Base-by-base conservation (phyloP, 1,284 basidiomycete species). In the Cryptococcus sp. region DNA sequence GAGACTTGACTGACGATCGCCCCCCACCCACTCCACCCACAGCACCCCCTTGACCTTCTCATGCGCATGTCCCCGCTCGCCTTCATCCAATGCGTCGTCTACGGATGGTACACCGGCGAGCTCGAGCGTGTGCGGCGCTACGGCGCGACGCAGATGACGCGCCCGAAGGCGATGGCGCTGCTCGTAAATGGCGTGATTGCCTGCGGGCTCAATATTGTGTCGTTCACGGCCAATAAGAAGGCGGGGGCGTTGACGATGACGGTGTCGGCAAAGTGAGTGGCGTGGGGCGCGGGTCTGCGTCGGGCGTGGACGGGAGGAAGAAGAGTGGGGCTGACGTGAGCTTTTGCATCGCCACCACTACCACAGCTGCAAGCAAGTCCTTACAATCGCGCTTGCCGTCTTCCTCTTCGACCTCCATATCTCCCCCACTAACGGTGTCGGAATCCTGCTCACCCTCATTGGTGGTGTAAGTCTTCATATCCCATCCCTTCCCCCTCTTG, bases 221-320 rank as follows among this genome's bases (percentile, higher is more conserved):
- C 88, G 72, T 93, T 95, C 70, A 89, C 88, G 45, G 89, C 93
- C 23, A 96, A 95, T 78, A 87, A 87, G 75, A 86, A 87, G 72
- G 86, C 90, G 0, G 91, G 91, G 2, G 85, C 74, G 21, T 55
- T 75, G 55, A 76, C 74, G 0, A 75, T 77, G 75, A 76, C 76
- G 7, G 73, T 78, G 1, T 74, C 72, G 7, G 75, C 73, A 21
- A 77, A 76, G 72, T 75, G 56, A 62, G 71, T 66, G 2, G 11
- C n/a, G n/a, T n/a, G n/a, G n/a, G n/a, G n/a, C n/a, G n/a, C n/a
- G n/a, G n/a, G n/a, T n/a, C n/a, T 33, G 24, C 8, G 23, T 18
- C 5, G 4, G 28, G 28, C 9, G 28, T 33, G 28, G n/a, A 46
- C 6, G 13, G 3, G 1, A 38, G 13, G 12, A 28, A 39, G 16